These are phyloP conservation scores for Colletotrichum sp. DNA, from an alignment of 2,329 filamentous ascomycete species.

Conservation along the genomic window DNA sequence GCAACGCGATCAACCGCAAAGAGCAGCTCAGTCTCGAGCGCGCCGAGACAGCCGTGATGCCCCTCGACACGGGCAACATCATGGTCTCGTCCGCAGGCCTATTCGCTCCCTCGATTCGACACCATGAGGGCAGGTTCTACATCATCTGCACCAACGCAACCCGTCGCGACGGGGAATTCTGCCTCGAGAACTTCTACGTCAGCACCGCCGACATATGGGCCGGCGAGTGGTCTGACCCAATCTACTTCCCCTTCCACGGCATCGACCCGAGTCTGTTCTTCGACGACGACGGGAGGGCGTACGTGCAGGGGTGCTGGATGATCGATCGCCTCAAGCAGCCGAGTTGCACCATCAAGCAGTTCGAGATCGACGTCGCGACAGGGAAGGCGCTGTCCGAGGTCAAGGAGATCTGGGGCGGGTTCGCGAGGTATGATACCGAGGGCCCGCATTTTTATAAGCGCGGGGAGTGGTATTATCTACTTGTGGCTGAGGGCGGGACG, in stretches of 20 bases:
- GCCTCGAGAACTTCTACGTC: conserved; percentile 27
- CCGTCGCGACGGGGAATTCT: not conserved
- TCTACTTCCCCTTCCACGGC: conserved; percentile 41
- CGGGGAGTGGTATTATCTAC: conserved; percentile 41
- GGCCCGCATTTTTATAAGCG: conserved; percentile 41
- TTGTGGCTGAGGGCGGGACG: conserved; percentile 47
- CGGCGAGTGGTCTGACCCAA: conserved; percentile 31
- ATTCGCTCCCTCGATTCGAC: conserved; percentile 28
- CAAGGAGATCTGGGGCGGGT: conserved; percentile 21
- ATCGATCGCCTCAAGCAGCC: not conserved
- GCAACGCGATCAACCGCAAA: conserved; percentile 4
- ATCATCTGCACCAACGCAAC: conserved; percentile 29
- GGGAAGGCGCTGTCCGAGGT: conserved; percentile 25
- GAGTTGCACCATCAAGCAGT: conserved; percentile 19
- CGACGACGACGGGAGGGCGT: conserved; percentile 39
- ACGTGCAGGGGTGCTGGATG: conserved; percentile 31
- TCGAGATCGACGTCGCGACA: conserved; percentile 26
- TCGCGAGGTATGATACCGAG: conserved; percentile 30
- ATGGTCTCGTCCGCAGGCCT: conserved; percentile 17
- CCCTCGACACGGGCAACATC: not conserved
- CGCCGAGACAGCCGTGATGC: not conserved
- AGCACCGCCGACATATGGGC: conserved; percentile 27
- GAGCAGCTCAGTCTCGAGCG: not conserved
- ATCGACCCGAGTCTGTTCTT: conserved; percentile 56
- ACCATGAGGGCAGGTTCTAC: conserved; percentile 27